Evolutionary conservation across 768 basidiomycete species (phyloP).

Genomic region (Suillus paluster): DNA sequence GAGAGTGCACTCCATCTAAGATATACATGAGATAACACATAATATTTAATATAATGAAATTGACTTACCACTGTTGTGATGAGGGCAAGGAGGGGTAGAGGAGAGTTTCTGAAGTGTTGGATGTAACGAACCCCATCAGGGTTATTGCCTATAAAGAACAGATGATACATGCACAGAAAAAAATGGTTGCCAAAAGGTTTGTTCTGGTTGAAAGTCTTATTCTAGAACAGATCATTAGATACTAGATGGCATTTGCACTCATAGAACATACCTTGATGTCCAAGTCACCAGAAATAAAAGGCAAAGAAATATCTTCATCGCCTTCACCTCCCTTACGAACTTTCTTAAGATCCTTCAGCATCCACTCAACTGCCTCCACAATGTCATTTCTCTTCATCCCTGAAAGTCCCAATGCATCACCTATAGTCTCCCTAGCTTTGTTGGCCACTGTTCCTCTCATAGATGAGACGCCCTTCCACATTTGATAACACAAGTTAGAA

Average conservation of each 20-base stretch:
- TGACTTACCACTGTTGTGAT: background rate
- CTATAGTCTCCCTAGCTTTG: background rate
- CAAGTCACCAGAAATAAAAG: background rate
- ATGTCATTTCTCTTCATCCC: background rate
- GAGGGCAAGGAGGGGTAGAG: background rate
- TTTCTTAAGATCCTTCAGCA: background rate
- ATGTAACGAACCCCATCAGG: background rate
- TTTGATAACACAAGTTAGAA: background rate
- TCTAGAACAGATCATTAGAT: background rate
- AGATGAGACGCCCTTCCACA: background rate
- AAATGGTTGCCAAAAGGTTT: background rate
- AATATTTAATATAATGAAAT: background rate
- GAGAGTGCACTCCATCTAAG: background rate
- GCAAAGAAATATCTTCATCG: background rate
- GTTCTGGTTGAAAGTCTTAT: background rate
- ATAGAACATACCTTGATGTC: background rate
- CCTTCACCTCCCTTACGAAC: background rate
- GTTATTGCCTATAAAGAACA: background rate
- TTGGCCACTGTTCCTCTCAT: background rate
- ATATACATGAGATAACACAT: background rate
- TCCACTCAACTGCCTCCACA: background rate
- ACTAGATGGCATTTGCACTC: background rate
- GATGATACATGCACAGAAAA: background rate
- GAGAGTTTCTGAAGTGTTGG: background rate
- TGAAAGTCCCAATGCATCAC: background rate